phyloP scores from a whole-genome alignment of 176 grass and related monocot species.

The Zea luxurians region DNA sequence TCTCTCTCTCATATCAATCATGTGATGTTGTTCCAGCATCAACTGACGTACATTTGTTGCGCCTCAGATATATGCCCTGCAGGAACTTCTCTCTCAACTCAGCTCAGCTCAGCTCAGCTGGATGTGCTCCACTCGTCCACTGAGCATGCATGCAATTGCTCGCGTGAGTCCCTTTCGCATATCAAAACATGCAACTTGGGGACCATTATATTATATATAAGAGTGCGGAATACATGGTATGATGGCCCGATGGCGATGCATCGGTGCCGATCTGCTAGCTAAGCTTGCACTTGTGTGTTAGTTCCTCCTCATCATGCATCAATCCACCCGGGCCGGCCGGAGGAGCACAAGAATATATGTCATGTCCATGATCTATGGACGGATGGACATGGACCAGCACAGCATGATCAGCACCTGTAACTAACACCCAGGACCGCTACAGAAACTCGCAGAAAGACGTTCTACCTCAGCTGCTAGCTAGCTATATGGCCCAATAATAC shows the following conservation, averaged over 20 bases:
- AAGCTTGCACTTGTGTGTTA: constrained; percentile 44
- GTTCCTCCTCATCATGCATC: constrained; percentile 30
- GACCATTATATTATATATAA: constrained; percentile 32
- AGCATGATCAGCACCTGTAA: background rate
- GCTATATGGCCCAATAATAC: too few species aligned
- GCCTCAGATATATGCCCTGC: constrained; percentile 42
- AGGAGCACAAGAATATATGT: constrained; percentile 39
- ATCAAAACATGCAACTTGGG: constrained; percentile 43
- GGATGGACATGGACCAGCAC: background rate
- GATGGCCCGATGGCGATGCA: constrained; percentile 40
- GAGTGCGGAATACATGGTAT: constrained; percentile 35
- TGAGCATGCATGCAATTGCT: constrained; percentile 12
- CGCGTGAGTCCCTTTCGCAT: constrained; percentile 42
- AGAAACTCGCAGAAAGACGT: too few species aligned
- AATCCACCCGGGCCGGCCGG: background rate
- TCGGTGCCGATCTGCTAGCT: constrained; percentile 56
- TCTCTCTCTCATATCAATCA: constrained; percentile 22
- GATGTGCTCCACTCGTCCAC: constrained; percentile 47
- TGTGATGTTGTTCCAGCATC: constrained; percentile 50
- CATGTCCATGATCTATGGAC: constrained; percentile 29
- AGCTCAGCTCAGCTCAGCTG: background rate
- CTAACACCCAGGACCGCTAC: too few species aligned
- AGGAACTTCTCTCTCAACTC: constrained; percentile 26
- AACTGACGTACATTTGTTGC: constrained; percentile 48
- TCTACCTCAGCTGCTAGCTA: too few species aligned